A percentile compares a stretch with the other conserved stretches of the same genome.
Conservation (phyloP, 345 rosid genomes). For the Nephelium lappaceum region DNA sequence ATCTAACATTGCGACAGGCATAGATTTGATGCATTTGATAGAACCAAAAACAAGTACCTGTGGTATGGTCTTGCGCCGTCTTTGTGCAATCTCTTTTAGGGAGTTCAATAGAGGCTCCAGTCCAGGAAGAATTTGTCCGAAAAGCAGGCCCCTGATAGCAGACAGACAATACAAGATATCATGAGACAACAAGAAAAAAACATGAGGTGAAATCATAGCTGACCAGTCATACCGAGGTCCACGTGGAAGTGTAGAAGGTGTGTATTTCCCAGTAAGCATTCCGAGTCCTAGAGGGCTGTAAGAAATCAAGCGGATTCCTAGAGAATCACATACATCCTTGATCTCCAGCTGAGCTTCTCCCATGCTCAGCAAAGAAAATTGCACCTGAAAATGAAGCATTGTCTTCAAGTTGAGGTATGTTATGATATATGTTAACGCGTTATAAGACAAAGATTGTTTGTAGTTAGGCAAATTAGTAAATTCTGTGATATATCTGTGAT, state of each 20-base stretch:
- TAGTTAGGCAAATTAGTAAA: neutral
- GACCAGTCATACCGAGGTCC: slow-evolving; percentile 71
- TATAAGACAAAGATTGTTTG: neutral
- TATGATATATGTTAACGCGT: neutral
- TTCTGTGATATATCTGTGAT: neutral
- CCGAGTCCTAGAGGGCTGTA: slow-evolving; percentile 95
- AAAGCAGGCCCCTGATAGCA: slow-evolving; percentile 61
- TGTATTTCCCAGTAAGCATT: slow-evolving; percentile 90
- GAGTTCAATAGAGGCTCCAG: slow-evolving; percentile 62
- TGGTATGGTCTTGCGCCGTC: slow-evolving; percentile 64
- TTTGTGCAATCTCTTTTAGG: slow-evolving; percentile 54
- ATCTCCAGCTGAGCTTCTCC: slow-evolving; percentile 80
- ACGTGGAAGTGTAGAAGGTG: slow-evolving; percentile 62
- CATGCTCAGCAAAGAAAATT: slow-evolving; percentile 83
- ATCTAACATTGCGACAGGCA: neutral
- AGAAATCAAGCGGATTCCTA: slow-evolving; percentile 72
- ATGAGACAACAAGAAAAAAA: neutral
- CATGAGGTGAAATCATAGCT: neutral
- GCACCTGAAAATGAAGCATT: slow-evolving; percentile 49
- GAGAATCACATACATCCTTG: slow-evolving; percentile 60
- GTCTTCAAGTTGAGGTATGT: neutral
- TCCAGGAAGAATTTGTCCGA: slow-evolving; percentile 86
- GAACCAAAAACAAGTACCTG: slow-evolving; percentile 42
- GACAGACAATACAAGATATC: neutral
- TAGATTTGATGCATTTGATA: neutral